Evolutionary conservation across 805 yeast genomes (phyloP).

Genomic region (Saccharomycopsis guyanensis): DNA sequence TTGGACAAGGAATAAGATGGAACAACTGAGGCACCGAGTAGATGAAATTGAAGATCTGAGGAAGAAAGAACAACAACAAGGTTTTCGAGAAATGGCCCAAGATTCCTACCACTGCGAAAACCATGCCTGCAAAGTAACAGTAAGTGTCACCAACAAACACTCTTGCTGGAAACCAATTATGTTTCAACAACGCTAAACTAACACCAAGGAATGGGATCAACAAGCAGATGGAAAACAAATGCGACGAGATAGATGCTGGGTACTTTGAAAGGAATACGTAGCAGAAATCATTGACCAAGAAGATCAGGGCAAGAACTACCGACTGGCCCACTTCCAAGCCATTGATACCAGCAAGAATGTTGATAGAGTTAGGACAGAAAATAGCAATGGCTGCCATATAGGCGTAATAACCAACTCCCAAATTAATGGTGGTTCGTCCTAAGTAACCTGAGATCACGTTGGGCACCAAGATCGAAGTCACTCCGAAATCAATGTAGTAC

Average conservation of each 20-base stretch:
- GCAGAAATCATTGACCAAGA: slow-evolving; percentile 68
- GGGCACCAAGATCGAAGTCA: slow-evolving; percentile 82
- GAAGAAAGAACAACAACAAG: slow-evolving; percentile 72
- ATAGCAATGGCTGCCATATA: slow-evolving; percentile 92
- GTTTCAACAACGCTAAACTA: slow-evolving; percentile 62
- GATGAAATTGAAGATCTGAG: slow-evolving; percentile 84
- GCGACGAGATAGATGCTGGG: slow-evolving; percentile 67
- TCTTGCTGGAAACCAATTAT: slow-evolving; percentile 84
- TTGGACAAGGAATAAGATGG: slow-evolving; percentile 83
- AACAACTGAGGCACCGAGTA: slow-evolving; percentile 92
- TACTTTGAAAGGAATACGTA: slow-evolving; percentile 42
- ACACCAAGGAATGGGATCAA: slow-evolving; percentile 85
- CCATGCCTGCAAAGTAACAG: slow-evolving; percentile 98
- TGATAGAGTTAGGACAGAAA: slow-evolving; percentile 93
- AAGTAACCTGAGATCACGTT: slow-evolving; percentile 39
- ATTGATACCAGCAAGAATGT: slow-evolving; percentile 91
- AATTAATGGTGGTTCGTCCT: slow-evolving; percentile 42
- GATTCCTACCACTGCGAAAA: slow-evolving; percentile 93
- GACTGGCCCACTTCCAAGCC: slow-evolving; percentile 97
- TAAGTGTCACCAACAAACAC: slow-evolving; percentile 98
- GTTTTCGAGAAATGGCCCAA: slow-evolving; percentile 96
- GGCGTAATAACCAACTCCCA: slow-evolving; percentile 71
- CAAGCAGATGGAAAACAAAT: slow-evolving; percentile 70
- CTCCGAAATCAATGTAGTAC: slow-evolving; percentile 89
- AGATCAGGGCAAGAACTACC: slow-evolving; percentile 61